Conservation (phyloP, 495 filamentous ascomycete genomes). For the Pseudomonodictys pantanalensis region DNA sequence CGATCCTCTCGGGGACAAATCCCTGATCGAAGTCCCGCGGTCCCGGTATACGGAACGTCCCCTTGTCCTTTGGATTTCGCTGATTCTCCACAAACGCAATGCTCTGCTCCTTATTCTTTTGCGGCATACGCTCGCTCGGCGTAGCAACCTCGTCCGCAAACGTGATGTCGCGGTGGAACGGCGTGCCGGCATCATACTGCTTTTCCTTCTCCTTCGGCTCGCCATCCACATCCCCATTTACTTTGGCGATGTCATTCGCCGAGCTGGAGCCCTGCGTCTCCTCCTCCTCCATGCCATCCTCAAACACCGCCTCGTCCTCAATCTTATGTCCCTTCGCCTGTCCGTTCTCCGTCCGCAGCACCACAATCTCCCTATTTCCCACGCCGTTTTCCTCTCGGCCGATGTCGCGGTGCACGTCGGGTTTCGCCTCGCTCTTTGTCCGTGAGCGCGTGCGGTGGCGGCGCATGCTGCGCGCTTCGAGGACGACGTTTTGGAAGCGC, state of each 20-base stretch:
- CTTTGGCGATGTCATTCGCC: conserved; percentile 35
- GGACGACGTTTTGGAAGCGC: conserved; percentile 76
- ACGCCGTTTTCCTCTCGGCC: conserved; percentile 64
- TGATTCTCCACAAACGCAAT: conserved; percentile 85
- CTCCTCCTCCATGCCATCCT: conserved; percentile 19
- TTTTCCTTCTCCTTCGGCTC: not conserved
- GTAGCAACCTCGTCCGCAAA: conserved; percentile 60
- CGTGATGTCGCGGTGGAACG: conserved; percentile 51
- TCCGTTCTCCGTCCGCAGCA: conserved; percentile 57
- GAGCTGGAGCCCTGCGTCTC: conserved; percentile 34
- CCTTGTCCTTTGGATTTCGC: conserved; percentile 67
- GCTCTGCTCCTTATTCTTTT: conserved; percentile 66
- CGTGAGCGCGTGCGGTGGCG: conserved; percentile 56
- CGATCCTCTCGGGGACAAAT: conserved; percentile 61
- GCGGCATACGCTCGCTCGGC: conserved; percentile 45
- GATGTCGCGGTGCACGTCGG: conserved; percentile 40
- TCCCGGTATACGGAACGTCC: conserved; percentile 77
- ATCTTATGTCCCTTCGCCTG: conserved; percentile 50
- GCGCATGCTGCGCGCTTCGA: conserved; percentile 54
- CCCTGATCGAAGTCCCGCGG: conserved; percentile 83
- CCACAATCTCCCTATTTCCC: conserved; percentile 66
- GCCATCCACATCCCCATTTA: conserved; percentile 7
- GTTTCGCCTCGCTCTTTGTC: conserved; percentile 50
- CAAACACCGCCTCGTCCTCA: conserved; percentile 27
- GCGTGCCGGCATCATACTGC: not conserved